Percentiles rank a stretch among this genome's conserved stretches.
Evolutionary conservation across 345 rosid species (phyloP).

Genomic region (Eucalyptus pumila): DNA sequence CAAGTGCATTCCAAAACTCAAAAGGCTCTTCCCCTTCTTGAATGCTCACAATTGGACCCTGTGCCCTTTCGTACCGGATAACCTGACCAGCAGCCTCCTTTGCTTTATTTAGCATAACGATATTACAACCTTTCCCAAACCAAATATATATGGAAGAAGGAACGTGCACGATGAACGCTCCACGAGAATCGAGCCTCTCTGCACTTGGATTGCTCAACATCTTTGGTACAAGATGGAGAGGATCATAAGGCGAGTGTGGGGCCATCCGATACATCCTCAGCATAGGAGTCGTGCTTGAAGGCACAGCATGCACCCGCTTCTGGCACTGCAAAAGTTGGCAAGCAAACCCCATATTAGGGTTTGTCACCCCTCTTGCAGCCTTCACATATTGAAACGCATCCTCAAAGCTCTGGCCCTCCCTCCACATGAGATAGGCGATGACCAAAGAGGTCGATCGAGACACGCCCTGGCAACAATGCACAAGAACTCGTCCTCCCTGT

Average conservation of each 20-base stretch:
- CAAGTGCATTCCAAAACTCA: conserved; percentile 57
- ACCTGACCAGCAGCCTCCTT: conserved; percentile 59
- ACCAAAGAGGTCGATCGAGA: conserved; percentile 59
- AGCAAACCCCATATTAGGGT: conserved; percentile 73
- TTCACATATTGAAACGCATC: conserved; percentile 64
- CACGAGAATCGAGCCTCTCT: conserved; percentile 51
- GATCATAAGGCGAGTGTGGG: conserved; percentile 66
- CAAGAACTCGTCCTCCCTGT: conserved; percentile 55
- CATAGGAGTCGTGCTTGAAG: conserved; percentile 42
- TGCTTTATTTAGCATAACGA: conserved; percentile 36
- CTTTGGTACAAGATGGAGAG: conserved; percentile 71
- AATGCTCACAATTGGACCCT: conserved; percentile 29
- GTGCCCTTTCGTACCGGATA: conserved; percentile 43
- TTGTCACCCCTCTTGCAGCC: conserved; percentile 62
- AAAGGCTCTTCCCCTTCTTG: conserved; percentile 49
- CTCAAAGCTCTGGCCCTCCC: conserved; percentile 64
- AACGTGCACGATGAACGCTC: conserved; percentile 51
- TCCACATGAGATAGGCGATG: conserved; percentile 76
- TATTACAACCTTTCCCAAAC: conserved; percentile 37
- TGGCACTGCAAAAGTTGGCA: conserved; percentile 73
- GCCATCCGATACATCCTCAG: conserved; percentile 62
- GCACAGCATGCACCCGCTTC: conserved; percentile 60
- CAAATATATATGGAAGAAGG: conserved; percentile 50
- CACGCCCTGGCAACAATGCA: conserved; percentile 68
- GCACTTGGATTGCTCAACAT: conserved; percentile 29